phyloP scores from a whole-genome alignment of 202 grass and related monocot genomes.

The Digitaria exilis region DNA sequence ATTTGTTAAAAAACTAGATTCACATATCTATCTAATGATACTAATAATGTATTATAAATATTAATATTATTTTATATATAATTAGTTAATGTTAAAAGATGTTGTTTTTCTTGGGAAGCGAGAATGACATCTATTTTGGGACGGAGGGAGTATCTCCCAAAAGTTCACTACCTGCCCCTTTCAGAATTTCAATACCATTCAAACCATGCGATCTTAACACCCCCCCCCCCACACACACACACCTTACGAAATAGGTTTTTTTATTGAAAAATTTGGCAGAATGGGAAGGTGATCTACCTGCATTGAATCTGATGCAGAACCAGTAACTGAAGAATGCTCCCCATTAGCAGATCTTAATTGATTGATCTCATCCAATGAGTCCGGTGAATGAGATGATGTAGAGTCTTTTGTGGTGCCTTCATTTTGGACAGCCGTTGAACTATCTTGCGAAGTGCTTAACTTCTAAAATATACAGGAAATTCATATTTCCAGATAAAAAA shows the following conservation, averaged over 20 bases:
- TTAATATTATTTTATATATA: too few species aligned
- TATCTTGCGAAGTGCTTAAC: slow-evolving; percentile 61
- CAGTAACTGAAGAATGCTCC: slow-evolving; percentile 61
- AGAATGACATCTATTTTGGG: too few species aligned
- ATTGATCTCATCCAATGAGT: slow-evolving; percentile 60
- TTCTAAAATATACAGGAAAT: slow-evolving; percentile 61
- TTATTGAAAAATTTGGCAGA: not conserved
- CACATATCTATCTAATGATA: too few species aligned
- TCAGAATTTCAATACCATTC: not conserved
- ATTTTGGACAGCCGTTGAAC: slow-evolving; percentile 60
- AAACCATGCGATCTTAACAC: not conserved
- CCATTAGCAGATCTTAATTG: slow-evolving; percentile 58
- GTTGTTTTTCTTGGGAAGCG: too few species aligned
- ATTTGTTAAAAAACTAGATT: too few species aligned
- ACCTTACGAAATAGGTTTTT: too few species aligned
- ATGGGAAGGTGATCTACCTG: slow-evolving; percentile 40
- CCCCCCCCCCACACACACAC: not conserved
- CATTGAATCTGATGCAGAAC: slow-evolving; percentile 51
- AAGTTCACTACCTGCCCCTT: too few species aligned
- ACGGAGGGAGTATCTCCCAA: too few species aligned
- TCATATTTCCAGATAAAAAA: slow-evolving; percentile 17
- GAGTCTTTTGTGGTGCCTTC: slow-evolving; percentile 52
- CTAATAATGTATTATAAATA: too few species aligned
- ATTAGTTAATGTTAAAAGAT: too few species aligned
- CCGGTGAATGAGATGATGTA: slow-evolving; percentile 50